Conservation (phyloP, 805 yeast species). For the Candida xiaguanensis region DNA sequence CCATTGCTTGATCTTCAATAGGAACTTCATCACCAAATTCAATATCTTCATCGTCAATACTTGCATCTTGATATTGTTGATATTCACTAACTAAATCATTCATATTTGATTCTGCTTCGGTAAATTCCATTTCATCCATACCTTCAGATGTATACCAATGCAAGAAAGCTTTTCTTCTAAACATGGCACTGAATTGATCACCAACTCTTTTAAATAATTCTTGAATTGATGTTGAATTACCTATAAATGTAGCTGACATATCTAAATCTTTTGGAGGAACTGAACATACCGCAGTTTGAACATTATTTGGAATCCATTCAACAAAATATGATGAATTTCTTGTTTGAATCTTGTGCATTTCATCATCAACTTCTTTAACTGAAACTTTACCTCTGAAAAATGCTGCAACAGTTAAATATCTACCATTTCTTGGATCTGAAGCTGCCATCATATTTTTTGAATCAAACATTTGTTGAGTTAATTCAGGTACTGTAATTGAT, state of each 20-base stretch:
- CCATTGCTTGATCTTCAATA: slow-evolving; percentile 46
- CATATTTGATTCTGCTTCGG: slow-evolving; percentile 92
- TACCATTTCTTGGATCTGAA: slow-evolving; percentile 84
- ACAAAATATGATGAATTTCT: slow-evolving; percentile 82
- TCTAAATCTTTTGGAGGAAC: slow-evolving; percentile 84
- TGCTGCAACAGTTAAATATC: slow-evolving; percentile 90
- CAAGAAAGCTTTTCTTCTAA: slow-evolving; percentile 89
- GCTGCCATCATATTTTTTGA: slow-evolving; percentile 96
- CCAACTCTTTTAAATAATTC: slow-evolving; percentile 87
- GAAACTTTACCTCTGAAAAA: slow-evolving; percentile 93
- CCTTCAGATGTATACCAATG: slow-evolving; percentile 97
- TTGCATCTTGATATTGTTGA: slow-evolving; percentile 87
- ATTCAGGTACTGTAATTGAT: slow-evolving; percentile 82
- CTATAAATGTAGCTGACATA: slow-evolving; percentile 90
- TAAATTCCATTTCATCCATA: slow-evolving; percentile 93
- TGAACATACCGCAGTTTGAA: slow-evolving; percentile 89
- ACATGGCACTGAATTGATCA: slow-evolving; percentile 88
- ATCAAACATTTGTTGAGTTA: slow-evolving; percentile 91
- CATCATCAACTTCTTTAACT: slow-evolving; percentile 91
- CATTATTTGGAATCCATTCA: slow-evolving; percentile 95
- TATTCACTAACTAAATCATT: slow-evolving; percentile 82
- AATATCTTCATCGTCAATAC: slow-evolving; percentile 65
- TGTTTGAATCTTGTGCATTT: slow-evolving; percentile 79
- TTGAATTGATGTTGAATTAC: slow-evolving; percentile 90
- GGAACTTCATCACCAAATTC: slow-evolving; percentile 68